Evolutionary conservation across 2,329 filamentous ascomycete species (phyloP).

Genomic region (Beauveria rudraprayagi): DNA sequence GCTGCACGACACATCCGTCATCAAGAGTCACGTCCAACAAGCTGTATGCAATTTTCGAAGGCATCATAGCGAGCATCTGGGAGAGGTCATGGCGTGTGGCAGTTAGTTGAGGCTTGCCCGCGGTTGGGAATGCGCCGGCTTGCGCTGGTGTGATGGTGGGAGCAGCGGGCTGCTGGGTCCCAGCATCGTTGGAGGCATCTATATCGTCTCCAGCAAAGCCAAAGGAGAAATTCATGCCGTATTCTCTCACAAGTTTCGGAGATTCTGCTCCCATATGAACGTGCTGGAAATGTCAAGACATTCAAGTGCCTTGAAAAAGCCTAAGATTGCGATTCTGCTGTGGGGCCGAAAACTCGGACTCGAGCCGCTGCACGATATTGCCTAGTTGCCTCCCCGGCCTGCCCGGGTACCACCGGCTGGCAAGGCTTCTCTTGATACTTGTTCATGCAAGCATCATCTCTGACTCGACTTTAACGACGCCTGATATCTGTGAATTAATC

Average conservation of each 20-base stretch:
- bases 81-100: slow-evolving; percentile 43
- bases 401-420: too few relatives aligned
- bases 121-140: slow-evolving; percentile 50
- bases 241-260: neutral
- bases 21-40: slow-evolving; percentile 51
- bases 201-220: slow-evolving; percentile 58
- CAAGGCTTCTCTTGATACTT: neutral
- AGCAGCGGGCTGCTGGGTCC: slow-evolving; percentile 14
- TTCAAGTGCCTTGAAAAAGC: neutral
- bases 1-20: slow-evolving; percentile 40
- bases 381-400: too few relatives aligned
- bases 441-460: neutral
- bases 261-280: neutral
- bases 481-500: too few relatives aligned
- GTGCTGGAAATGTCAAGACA: neutral
- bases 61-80: slow-evolving; percentile 49
- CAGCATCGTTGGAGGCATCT: slow-evolving; percentile 38
- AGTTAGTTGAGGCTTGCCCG: slow-evolving; percentile 51
- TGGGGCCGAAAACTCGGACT: slow-evolving; percentile 10
- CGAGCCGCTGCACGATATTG: neutral
- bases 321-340: neutral
- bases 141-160: slow-evolving; percentile 11
- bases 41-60: slow-evolving; percentile 66
- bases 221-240: slow-evolving; percentile 49
- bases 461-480: neutral